Evolutionary conservation across 352 stramenopile species (phyloP).

Genomic region (Phytophthora sp.): DNA sequence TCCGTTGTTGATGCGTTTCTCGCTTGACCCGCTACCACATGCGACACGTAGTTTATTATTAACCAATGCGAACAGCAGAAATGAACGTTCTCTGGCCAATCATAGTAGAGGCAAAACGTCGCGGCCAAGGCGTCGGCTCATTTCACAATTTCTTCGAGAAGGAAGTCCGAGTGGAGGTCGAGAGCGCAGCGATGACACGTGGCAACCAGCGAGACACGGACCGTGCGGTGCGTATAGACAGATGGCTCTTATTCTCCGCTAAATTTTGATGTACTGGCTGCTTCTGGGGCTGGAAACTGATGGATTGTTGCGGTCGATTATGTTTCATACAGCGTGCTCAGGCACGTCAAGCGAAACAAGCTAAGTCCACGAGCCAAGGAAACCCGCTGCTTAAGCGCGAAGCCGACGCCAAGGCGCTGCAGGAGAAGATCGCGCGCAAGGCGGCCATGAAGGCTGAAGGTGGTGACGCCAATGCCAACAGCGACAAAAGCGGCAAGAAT

Average conservation of each 20-base stretch:
- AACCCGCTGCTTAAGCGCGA: constrained; percentile 70
- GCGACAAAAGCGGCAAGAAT: constrained; percentile 45
- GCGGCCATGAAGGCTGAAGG: constrained; percentile 65
- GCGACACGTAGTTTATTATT: neutral
- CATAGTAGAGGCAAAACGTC: neutral
- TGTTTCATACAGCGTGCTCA: constrained; percentile 62
- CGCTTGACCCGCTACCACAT: constrained; percentile 2
- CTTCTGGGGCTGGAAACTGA: constrained; percentile 1
- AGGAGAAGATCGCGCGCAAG: constrained; percentile 85
- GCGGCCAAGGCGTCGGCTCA: constrained; percentile 15
- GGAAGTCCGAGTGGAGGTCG: neutral
- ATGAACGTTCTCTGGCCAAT: constrained; percentile 1
- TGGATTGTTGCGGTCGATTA: constrained; percentile 11
- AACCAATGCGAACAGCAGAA: neutral
- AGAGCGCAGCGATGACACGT: constrained; percentile 57
- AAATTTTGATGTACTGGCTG: constrained; percentile 2
- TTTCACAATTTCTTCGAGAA: constrained; percentile 35
- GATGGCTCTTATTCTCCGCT: neutral
- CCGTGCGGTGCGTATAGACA: constrained; percentile 54
- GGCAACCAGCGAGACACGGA: constrained; percentile 85
- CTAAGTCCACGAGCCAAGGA: constrained; percentile 49
- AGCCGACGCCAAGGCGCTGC: constrained; percentile 76
- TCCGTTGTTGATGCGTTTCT: constrained; percentile 28
- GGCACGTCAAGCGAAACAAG: constrained; percentile 62
- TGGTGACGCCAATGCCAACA: constrained; percentile 28